These are phyloP conservation scores for Penicillium sp. DNA, from an alignment of 2,329 filamentous ascomycete genomes.

Conservation along the genomic window DNA sequence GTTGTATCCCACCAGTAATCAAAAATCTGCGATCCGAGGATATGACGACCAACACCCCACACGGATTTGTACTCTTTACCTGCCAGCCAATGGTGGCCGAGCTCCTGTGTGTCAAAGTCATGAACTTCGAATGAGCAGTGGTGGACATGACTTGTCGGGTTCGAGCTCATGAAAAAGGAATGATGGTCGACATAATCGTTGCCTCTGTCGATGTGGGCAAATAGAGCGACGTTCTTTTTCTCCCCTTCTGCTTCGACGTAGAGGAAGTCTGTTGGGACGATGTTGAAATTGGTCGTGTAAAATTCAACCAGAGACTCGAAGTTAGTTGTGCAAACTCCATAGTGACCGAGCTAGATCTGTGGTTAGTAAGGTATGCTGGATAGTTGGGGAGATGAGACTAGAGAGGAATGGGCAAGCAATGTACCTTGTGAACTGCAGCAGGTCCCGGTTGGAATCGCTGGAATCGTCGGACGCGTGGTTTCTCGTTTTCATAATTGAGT, in stretches of 20 bases:
- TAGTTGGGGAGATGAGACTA: background rate
- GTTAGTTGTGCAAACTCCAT: constrained; percentile 28
- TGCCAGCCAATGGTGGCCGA: constrained; percentile 56
- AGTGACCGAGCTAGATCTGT: constrained; percentile 30
- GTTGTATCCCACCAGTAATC: constrained; percentile 54
- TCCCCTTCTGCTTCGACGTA: constrained; percentile 21
- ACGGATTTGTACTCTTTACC: constrained; percentile 48
- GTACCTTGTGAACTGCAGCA: constrained; percentile 35
- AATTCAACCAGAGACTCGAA: constrained; percentile 30
- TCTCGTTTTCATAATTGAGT: constrained; percentile 30
- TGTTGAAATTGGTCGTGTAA: constrained; percentile 34
- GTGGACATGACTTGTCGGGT: constrained; percentile 47
- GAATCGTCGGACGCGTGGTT: constrained; percentile 31
- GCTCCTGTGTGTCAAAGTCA: constrained; percentile 54
- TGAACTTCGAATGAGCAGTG: constrained; percentile 56
- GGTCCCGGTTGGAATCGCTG: constrained; percentile 34
- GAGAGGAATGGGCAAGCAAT: background rate
- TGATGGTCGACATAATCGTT: constrained; percentile 54
- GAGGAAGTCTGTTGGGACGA: constrained; percentile 35
- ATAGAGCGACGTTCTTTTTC: constrained; percentile 42
- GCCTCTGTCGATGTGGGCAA: constrained; percentile 55
- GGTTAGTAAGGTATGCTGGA: background rate
- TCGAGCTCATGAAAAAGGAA: constrained; percentile 51
- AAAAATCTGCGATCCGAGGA: constrained; percentile 55
- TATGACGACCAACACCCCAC: constrained; percentile 56